These are phyloP conservation scores for Backusella australiensis DNA, from an alignment of 192 early-diverging fungal species.

Conservation along the genomic window DNA sequence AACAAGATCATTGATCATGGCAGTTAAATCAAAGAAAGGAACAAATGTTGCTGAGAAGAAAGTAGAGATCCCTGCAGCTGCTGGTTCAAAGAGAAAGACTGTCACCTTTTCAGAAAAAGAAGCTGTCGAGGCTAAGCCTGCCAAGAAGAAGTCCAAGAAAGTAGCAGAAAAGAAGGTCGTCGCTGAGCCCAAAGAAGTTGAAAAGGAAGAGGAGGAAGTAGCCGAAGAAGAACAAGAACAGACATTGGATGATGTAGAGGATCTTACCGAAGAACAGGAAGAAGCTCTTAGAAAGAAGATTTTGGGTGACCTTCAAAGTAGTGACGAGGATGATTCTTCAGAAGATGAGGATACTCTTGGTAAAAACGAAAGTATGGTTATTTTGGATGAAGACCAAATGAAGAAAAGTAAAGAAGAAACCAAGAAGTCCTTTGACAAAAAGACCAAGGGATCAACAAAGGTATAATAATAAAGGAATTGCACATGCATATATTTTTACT, in stretches of 20 bases:
- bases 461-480: background rate
- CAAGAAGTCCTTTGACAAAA: constrained; percentile 33
- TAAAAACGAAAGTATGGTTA: constrained; percentile 15
- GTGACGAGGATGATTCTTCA: constrained; percentile 29
- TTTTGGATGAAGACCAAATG: constrained; percentile 18
- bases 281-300: constrained; percentile 42
- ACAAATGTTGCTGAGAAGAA: background rate
- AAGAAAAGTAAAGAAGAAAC: constrained; percentile 33
- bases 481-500: background rate
- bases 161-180: constrained; percentile 21
- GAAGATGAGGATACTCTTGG: constrained; percentile 29
- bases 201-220: constrained; percentile 28
- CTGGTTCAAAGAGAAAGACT: constrained; percentile 10
- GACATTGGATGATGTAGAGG: constrained; percentile 15
- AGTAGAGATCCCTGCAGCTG: background rate
- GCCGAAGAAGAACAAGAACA: constrained; percentile 34
- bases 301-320: constrained; percentile 24
- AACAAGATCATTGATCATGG: constrained; percentile 5
- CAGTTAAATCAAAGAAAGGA: background rate
- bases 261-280: constrained; percentile 43
- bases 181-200: constrained; percentile 14
- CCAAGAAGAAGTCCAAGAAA: constrained; percentile 21
- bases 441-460: background rate
- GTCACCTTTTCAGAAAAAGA: constrained; percentile 10
- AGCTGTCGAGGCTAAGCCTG: background rate